A percentile compares a stretch with the other conserved stretches of the same genome.
Evolutionary conservation across 306 rosid genomes (phyloP).

Genomic region (Ammopiptanthus mongolicus): DNA sequence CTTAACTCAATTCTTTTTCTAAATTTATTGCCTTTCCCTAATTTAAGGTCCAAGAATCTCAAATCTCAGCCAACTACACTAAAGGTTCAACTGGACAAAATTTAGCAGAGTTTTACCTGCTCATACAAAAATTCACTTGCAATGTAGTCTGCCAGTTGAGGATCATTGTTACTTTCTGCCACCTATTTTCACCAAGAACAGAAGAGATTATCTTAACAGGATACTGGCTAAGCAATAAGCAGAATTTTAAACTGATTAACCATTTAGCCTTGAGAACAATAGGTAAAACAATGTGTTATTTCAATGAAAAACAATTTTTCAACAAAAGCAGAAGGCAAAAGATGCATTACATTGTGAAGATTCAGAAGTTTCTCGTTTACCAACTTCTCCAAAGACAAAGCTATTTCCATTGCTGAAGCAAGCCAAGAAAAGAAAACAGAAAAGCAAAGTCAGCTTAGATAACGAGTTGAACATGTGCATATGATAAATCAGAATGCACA

Average conservation of each 20-base stretch:
- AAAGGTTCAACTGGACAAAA: neutral
- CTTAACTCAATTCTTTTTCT: neutral
- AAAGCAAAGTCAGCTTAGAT: neutral
- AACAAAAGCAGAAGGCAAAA: neutral
- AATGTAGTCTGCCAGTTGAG: constrained; percentile 40
- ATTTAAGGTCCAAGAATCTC: neutral
- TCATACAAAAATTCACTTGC: constrained; percentile 43
- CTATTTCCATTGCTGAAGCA: constrained; percentile 50
- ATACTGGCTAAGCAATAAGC: neutral
- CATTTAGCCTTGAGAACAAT: neutral
- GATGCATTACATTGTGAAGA: constrained; percentile 38
- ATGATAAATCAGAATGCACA: neutral
- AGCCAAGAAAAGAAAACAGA: neutral
- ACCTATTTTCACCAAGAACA: constrained; percentile 28
- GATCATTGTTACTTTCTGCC: constrained; percentile 36
- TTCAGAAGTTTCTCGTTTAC: constrained; percentile 42
- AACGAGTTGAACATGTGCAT: neutral
- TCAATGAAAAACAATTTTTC: neutral
- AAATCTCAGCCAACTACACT: neutral
- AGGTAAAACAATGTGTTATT: neutral
- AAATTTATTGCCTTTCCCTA: neutral
- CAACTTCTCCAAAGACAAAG: constrained; percentile 54
- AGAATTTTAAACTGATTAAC: neutral
- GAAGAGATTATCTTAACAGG: neutral
- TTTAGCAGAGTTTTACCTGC: constrained; percentile 27